Evolutionary conservation across 371 early-diverging fungal genomes (phyloP), one percentile per base, ranked within the genome.

Genomic region (Dinochytrium kinnereticum): DNA sequence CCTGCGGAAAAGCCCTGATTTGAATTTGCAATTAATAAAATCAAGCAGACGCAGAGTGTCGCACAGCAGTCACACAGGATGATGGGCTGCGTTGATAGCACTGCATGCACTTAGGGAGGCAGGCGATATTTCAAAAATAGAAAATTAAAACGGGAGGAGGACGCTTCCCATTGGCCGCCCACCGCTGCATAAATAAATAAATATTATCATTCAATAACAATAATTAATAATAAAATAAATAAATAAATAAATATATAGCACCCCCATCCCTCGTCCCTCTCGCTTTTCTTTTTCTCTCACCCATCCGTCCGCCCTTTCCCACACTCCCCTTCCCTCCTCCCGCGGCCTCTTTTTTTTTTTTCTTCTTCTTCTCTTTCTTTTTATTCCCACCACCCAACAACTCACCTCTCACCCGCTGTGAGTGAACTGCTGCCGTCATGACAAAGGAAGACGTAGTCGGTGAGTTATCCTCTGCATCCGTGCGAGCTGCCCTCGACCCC

Each of bases 81-180:
- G n/a, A n/a, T n/a, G n/a, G n/a, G n/a, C n/a, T n/a, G n/a, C n/a
- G n/a, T n/a, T n/a, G n/a, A n/a, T n/a, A n/a, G n/a, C n/a, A n/a
- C n/a, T n/a, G n/a, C n/a, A n/a, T n/a, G n/a, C n/a, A n/a, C n/a
- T n/a, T n/a, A n/a, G n/a, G n/a, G n/a, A n/a, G n/a, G n/a, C n/a
- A n/a, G n/a, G n/a, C n/a, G n/a, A n/a, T n/a, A n/a, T n/a, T n/a
- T 15, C 49, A 49, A 49, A 49, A 49, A 49, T 15, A 49, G 49
- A 49, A 49, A 49, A 49, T n/a, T n/a, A n/a, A 49, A 49, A n/a
- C n/a, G n/a, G n/a, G n/a, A 49, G n/a, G n/a, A 49, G 49, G 49
- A 49, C 49, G n/a, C n/a, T 49, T 55, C 57, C 57, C 57, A 26
- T 55, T 55, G 57, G 26, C 57, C 57, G 44, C 44, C 44, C 19